phyloP scores from a whole-genome alignment of 2,329 filamentous ascomycete genomes.

The Simplicillium aogashimaense region DNA sequence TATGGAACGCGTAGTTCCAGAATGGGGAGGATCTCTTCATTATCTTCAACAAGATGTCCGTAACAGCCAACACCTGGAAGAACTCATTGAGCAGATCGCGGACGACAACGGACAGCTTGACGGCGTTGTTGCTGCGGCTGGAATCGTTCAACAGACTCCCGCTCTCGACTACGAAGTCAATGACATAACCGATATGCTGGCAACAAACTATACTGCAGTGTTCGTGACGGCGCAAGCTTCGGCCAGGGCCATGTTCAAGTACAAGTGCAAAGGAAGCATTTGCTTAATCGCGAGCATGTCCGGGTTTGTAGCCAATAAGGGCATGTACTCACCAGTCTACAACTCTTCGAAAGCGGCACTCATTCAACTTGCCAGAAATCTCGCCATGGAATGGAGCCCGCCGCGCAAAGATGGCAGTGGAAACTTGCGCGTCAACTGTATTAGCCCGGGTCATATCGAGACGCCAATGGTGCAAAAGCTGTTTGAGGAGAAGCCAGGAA shows the following conservation, averaged over 20 bases:
- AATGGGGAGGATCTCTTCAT: slow-evolving; percentile 53
- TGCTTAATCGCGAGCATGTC: not conserved
- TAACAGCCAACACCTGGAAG: slow-evolving; percentile 48
- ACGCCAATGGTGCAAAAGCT: too few relatives aligned
- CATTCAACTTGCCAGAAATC: slow-evolving; percentile 25
- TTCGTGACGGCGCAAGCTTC: slow-evolving; percentile 63
- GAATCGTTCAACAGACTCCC: slow-evolving; percentile 57
- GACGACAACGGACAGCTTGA: slow-evolving; percentile 52
- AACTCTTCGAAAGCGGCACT: slow-evolving; percentile 63
- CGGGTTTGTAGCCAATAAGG: slow-evolving; percentile 49
- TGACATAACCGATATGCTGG: slow-evolving; percentile 51
- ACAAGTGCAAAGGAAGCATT: too few relatives aligned
- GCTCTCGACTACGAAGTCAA: slow-evolving; percentile 56
- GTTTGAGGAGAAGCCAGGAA: too few relatives aligned
- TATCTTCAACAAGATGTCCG: slow-evolving; percentile 61
- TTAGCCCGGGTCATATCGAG: too few relatives aligned
- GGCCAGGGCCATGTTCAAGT: slow-evolving; percentile 45
- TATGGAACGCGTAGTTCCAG: slow-evolving; percentile 48
- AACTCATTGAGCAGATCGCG: slow-evolving; percentile 48
- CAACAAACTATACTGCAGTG: slow-evolving; percentile 60
- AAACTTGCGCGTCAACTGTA: too few relatives aligned
- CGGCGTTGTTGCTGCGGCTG: slow-evolving; percentile 60
- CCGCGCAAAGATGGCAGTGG: too few relatives aligned
- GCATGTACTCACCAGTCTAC: slow-evolving; percentile 64
- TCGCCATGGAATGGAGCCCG: too few relatives aligned